Conservation (phyloP, 257 asterid genomes). For the Solanum boliviense region DNA sequence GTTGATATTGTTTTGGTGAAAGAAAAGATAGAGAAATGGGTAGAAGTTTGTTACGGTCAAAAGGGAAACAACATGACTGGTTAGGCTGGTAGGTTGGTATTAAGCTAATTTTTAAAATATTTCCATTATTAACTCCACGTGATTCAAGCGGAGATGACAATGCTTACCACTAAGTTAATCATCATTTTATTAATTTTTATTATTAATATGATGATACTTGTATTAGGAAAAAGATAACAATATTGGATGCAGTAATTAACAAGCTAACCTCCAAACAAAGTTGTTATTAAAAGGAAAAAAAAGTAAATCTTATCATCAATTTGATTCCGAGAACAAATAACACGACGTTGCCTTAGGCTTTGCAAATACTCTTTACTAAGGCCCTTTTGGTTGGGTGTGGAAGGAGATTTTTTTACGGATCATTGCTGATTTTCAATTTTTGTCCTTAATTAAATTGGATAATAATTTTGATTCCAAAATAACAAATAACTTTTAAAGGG, state of each 20-base stretch:
- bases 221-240: no score
- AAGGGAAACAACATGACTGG: background rate
- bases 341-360: background rate
- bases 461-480: background rate
- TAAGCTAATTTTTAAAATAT: background rate
- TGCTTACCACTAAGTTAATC: background rate
- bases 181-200: no score
- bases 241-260: background rate
- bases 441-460: no score
- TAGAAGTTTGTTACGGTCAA: slow-evolving; percentile 15
- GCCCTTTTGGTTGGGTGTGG: background rate
- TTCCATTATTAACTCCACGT: background rate
- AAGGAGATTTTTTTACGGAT: background rate
- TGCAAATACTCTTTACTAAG: background rate
- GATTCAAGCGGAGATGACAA: background rate
- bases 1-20: background rate
- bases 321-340: no score
- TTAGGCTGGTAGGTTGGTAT: background rate
- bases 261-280: background rate
- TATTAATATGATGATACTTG: background rate
- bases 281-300: background rate
- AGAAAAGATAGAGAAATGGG: background rate
- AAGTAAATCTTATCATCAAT: no score
- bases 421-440: no score
- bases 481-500: background rate